Conservation (phyloP, 257 asterid species). For the Salvia splendens region DNA sequence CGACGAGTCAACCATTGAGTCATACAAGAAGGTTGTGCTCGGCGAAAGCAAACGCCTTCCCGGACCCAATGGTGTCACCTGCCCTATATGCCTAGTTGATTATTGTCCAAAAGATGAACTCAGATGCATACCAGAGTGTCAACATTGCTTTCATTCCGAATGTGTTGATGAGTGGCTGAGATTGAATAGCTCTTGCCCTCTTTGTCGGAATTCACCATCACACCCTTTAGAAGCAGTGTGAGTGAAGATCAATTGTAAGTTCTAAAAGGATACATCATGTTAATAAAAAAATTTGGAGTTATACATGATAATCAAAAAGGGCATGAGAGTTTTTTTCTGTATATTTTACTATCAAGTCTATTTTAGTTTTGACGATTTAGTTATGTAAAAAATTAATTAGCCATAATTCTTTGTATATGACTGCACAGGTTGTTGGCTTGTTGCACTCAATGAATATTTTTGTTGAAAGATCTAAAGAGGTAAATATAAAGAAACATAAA, state of each 20-base stretch:
- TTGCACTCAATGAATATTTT: not conserved
- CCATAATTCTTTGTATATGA: slow-evolving; percentile 12
- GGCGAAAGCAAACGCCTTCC: slow-evolving; percentile 72
- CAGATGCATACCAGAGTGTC: slow-evolving; percentile 64
- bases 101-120: slow-evolving; percentile 64
- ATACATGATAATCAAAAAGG: slow-evolving; percentile 2
- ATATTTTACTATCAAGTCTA: not conserved
- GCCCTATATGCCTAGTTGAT: slow-evolving; percentile 78
- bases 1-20: slow-evolving; percentile 61
- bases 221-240: not conserved
- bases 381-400: not conserved
- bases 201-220: slow-evolving; percentile 70
- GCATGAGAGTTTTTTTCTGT: not conserved
- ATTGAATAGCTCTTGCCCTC: slow-evolving; percentile 63
- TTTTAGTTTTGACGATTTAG: not conserved
- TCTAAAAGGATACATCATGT: too few species aligned
- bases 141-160: slow-evolving; percentile 82
- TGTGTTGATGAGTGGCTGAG: slow-evolving; percentile 86
- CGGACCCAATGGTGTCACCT: slow-evolving; percentile 58
- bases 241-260: not conserved
- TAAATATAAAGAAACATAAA: too few species aligned
- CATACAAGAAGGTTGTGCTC: slow-evolving; percentile 59
- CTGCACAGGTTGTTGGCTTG: not conserved
- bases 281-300: slow-evolving; percentile 20
- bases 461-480: too few species aligned